Percentiles rank a stretch among this genome's conserved stretches.
These are phyloP conservation scores for Hyphodiscus hymeniophilus DNA, from an alignment of 495 filamentous ascomycete genomes.

Conservation along the genomic window DNA sequence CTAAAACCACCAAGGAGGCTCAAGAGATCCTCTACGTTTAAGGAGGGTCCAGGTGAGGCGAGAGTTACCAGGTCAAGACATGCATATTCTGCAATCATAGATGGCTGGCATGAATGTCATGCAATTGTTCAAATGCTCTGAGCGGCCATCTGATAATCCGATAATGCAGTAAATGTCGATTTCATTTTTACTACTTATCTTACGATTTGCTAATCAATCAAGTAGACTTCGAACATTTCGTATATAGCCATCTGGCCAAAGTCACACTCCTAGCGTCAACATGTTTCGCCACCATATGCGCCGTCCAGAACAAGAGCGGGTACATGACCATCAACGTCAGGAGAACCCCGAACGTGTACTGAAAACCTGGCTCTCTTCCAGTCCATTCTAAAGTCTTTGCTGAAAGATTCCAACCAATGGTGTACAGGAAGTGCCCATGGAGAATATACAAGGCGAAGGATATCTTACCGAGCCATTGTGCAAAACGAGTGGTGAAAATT, in stretches of 20 bases:
- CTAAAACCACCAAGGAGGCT: no score
- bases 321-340: background rate
- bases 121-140: no score
- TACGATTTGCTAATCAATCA: background rate
- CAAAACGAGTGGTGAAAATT: slow-evolving; percentile 44
- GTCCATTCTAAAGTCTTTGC: background rate
- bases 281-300: background rate
- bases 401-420: slow-evolving; percentile 25
- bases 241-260: background rate
- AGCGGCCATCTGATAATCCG: no score
- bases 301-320: background rate
- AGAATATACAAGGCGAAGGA: slow-evolving; percentile 48
- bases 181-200: no score
- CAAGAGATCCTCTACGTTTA: no score
- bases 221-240: background rate
- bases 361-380: background rate
- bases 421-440: slow-evolving; percentile 44
- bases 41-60: no score
- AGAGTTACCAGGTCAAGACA: no score
- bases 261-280: background rate
- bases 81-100: no score
- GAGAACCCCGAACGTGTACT: background rate
- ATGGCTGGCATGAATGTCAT: no score
- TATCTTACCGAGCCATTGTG: slow-evolving; percentile 53
- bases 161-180: no score